These are phyloP conservation scores for Annona cherimola DNA, from an alignment of 164 flowering plant genomes.

Conservation along the genomic window DNA sequence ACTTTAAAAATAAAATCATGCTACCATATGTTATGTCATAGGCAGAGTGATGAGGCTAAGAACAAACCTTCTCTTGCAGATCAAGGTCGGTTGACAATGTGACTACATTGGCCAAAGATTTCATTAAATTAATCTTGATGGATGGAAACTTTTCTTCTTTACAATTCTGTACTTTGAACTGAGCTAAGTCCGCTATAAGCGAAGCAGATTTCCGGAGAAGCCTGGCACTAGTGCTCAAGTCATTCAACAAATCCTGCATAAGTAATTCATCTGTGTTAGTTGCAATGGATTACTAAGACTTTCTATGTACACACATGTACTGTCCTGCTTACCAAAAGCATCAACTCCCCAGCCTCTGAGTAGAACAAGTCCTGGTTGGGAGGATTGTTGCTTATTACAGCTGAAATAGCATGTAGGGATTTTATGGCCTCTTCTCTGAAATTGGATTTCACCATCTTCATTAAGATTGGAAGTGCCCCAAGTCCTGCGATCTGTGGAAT, in stretches of 20 bases:
- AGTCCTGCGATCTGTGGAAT: conserved; percentile 50
- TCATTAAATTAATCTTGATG: conserved; percentile 55
- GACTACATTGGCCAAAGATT: conserved; percentile 64
- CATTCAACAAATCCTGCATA: conserved; percentile 64
- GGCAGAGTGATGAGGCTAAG: not conserved
- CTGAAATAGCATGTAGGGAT: conserved; percentile 87
- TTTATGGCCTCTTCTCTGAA: conserved; percentile 65
- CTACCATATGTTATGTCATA: not conserved
- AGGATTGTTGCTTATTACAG: conserved; percentile 63
- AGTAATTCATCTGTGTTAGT: not conserved
- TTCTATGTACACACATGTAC: no score
- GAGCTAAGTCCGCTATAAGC: conserved; percentile 72
- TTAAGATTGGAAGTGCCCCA: conserved; percentile 60
- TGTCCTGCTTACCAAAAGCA: conserved; percentile 61
- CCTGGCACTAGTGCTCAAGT: conserved; percentile 63
- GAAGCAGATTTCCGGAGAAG: conserved; percentile 62
- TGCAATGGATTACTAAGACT: not conserved
- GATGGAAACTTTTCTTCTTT: conserved; percentile 35
- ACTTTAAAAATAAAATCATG: not conserved
- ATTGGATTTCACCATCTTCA: conserved; percentile 67
- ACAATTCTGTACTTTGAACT: conserved; percentile 35
- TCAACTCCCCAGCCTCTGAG: conserved; percentile 53
- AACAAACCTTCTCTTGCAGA: conserved; percentile 89
- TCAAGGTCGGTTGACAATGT: conserved; percentile 58
- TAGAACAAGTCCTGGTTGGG: conserved; percentile 64